phyloP scores from a whole-genome alignment of 139 green algal genomes.

The Ettlia oleoabundans region DNA sequence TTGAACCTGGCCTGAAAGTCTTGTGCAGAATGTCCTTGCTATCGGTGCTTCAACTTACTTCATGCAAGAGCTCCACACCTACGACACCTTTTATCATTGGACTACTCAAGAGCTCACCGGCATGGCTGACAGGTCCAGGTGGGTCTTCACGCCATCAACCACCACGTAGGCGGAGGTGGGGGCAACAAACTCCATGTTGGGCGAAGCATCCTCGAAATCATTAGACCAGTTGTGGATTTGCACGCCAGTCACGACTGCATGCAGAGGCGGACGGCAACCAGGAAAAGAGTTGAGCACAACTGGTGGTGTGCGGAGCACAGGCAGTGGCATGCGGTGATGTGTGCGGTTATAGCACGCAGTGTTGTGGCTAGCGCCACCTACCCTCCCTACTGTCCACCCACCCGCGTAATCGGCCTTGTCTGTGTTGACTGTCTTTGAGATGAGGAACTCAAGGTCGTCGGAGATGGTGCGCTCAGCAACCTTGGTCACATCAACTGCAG shows the following conservation, averaged over 20 bases:
- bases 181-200: constrained; percentile 81
- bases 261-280: neutral
- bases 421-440: constrained; percentile 80
- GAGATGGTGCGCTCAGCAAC: constrained; percentile 84
- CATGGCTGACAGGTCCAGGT: constrained; percentile 74
- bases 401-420: constrained; percentile 84
- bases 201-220: constrained; percentile 56
- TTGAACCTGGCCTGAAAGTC: no score
- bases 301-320: no score
- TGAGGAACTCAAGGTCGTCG: constrained; percentile 89
- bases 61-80: no score
- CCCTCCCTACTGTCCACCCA: neutral
- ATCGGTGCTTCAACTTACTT: no score
- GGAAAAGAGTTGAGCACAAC: neutral
- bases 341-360: no score
- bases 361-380: no score
- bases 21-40: no score
- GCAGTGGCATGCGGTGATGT: no score
- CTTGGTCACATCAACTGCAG: constrained; percentile 78
- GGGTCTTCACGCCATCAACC: constrained; percentile 72
- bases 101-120: no score
- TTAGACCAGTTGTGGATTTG: constrained; percentile 89
- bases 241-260: constrained; percentile 77
- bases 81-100: no score
- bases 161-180: constrained; percentile 74